Percentiles rank a stretch among this genome's conserved stretches.
phyloP scores from a whole-genome alignment of 352 stramenopile genomes.

The Thalassiosira hispida region DNA sequence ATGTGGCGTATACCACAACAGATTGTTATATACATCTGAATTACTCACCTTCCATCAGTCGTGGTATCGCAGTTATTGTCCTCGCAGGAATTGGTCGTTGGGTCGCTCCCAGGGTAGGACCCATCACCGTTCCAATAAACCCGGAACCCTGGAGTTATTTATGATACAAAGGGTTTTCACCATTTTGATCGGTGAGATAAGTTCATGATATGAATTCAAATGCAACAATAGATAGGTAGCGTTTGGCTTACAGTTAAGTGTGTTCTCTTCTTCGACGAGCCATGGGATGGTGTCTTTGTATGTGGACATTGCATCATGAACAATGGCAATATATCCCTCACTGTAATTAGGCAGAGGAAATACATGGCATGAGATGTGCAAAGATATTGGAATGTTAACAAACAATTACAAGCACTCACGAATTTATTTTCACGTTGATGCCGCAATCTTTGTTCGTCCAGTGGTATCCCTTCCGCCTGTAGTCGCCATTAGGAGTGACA shows the following conservation, averaged over 20 bases:
- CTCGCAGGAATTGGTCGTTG: constrained; percentile 39
- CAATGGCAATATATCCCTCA: constrained; percentile 61
- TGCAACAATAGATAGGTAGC: no score
- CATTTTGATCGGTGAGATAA: no score
- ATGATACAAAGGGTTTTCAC: not conserved
- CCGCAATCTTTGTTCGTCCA: constrained; percentile 63
- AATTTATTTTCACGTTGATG: constrained; percentile 68
- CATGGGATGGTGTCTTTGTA: constrained; percentile 38
- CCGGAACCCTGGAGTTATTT: constrained; percentile 32
- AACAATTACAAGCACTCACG: constrained; percentile 39
- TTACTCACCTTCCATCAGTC: constrained; percentile 39
- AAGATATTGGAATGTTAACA: not conserved
- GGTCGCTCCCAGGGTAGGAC: constrained; percentile 50
- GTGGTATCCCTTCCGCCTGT: constrained; percentile 48
- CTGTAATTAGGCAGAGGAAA: constrained; percentile 9
- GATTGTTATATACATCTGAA: not conserved
- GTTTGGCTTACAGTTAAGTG: constrained; percentile 50
- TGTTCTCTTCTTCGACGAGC: constrained; percentile 52
- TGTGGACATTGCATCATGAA: constrained; percentile 49
- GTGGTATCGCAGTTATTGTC: constrained; percentile 44
- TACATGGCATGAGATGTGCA: constrained; percentile 4
- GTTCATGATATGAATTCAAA: no score
- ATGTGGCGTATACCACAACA: no score
- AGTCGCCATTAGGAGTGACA: constrained; percentile 29
- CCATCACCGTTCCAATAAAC: constrained; percentile 56